Evolutionary conservation across 2,329 filamentous ascomycete genomes (phyloP).

Genomic region (Neopestalotiopsis clavispora): DNA sequence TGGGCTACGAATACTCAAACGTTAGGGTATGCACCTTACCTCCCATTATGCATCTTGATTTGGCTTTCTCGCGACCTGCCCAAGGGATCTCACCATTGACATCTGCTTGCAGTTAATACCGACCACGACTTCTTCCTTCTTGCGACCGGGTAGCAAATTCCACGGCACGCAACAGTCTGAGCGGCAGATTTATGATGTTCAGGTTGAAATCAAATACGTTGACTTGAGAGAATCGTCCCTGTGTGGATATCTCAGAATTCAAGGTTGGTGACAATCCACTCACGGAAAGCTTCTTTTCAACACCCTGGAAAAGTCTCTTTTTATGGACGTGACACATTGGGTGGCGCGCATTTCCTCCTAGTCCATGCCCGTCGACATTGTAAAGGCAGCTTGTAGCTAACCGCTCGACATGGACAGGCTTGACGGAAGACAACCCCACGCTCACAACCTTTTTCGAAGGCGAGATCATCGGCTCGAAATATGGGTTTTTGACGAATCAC

Average conservation of each 20-base stretch:
- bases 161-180: slow-evolving; percentile 92
- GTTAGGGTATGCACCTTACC: slow-evolving; percentile 50
- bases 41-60: background rate
- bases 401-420: slow-evolving; percentile 56
- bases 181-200: slow-evolving; percentile 89
- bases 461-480: slow-evolving; percentile 94
- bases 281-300: background rate
- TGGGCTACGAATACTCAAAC: slow-evolving; percentile 60
- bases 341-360: background rate
- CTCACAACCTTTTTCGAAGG: slow-evolving; percentile 98
- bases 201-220: slow-evolving; percentile 96
- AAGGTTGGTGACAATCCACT: slow-evolving; percentile 66
- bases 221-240: slow-evolving; percentile 93
- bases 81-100: background rate
- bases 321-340: background rate
- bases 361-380: slow-evolving; percentile 6
- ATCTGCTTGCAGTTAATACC: slow-evolving; percentile 66
- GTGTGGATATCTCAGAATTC: slow-evolving; percentile 92
- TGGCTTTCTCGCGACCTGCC: background rate
- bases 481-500: slow-evolving; percentile 91
- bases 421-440: slow-evolving; percentile 96
- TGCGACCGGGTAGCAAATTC: slow-evolving; percentile 88
- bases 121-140: slow-evolving; percentile 81
- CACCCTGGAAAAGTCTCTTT: background rate
- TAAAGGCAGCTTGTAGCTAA: background rate